These are phyloP conservation scores for Cryptococcus wingfieldii DNA, from an alignment of 1,284 basidiomycete species.

Conservation along the genomic window DNA sequence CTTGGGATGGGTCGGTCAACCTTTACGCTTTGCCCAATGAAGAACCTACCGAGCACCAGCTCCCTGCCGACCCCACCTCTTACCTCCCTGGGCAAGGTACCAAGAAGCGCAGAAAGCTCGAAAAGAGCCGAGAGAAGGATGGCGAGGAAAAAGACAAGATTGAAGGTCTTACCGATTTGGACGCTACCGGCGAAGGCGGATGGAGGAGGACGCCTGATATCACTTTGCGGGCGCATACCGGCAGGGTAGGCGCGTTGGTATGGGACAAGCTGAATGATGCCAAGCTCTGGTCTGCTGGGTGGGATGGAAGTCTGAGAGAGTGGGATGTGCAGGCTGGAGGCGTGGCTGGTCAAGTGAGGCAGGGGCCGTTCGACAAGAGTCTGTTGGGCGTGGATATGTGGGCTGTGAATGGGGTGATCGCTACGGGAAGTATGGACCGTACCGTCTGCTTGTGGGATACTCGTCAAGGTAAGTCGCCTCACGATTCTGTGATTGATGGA, in stretches of 20 bases:
- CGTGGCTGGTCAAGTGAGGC: slow-evolving; percentile 44
- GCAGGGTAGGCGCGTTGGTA: slow-evolving; percentile 38
- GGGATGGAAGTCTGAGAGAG: slow-evolving; percentile 52
- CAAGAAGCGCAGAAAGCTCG: slow-evolving; percentile 60
- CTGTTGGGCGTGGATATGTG: slow-evolving; percentile 51
- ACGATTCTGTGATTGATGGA: neutral
- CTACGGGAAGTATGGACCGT: slow-evolving; percentile 53
- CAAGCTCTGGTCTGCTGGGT: slow-evolving; percentile 47
- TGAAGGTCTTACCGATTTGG: slow-evolving; percentile 47
- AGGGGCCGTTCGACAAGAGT: slow-evolving; percentile 50
- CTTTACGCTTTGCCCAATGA: slow-evolving; percentile 54
- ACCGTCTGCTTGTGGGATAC: slow-evolving; percentile 54
- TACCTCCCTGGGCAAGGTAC: slow-evolving; percentile 43
- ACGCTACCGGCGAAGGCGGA: slow-evolving; percentile 36
- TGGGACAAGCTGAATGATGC: slow-evolving; percentile 39
- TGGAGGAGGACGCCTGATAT: slow-evolving; percentile 45
- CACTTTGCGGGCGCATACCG: slow-evolving; percentile 44
- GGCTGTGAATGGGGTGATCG: slow-evolving; percentile 44
- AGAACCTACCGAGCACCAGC: slow-evolving; percentile 44
- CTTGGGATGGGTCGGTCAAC: slow-evolving; percentile 75
- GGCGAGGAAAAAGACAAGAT: slow-evolving; percentile 44
- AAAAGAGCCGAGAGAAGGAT: slow-evolving; percentile 21
- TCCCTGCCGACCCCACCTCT: slow-evolving; percentile 39
- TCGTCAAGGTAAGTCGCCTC: slow-evolving; percentile 41
- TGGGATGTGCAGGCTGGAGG: slow-evolving; percentile 51